Conservation (phyloP, 2,329 filamentous ascomycete species). For the Diaporthe ilicicola region DNA sequence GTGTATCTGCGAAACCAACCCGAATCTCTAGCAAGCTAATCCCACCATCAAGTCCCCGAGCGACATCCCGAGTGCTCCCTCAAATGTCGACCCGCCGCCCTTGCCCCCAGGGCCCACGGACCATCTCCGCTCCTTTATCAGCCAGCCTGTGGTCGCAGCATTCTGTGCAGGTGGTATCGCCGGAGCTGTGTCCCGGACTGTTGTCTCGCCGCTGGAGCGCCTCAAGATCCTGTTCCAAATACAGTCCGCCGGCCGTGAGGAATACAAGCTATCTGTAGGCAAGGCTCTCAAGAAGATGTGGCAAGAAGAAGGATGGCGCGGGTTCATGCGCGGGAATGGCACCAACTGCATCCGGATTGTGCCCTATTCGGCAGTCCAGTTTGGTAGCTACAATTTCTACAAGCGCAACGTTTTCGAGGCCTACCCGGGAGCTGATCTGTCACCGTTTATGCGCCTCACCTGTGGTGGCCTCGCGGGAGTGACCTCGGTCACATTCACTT, state of each 20-base stretch:
- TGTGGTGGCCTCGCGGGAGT: slow-evolving; percentile 93
- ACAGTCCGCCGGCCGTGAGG: slow-evolving; percentile 87
- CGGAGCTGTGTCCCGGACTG: slow-evolving; percentile 95
- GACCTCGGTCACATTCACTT: slow-evolving; percentile 93
- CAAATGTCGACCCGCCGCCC: slow-evolving; percentile 27
- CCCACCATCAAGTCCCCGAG: slow-evolving; percentile 23
- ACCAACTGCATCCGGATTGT: slow-evolving; percentile 99
- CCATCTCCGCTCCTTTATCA: slow-evolving; percentile 62
- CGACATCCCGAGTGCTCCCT: slow-evolving; percentile 17
- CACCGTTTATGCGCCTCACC: slow-evolving; percentile 78
- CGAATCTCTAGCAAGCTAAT: slow-evolving; percentile 24
- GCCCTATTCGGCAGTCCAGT: slow-evolving; percentile 97
- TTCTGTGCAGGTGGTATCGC: slow-evolving; percentile 95
- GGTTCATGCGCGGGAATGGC: slow-evolving; percentile 97
- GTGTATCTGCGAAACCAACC: not conserved
- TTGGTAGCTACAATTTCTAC: slow-evolving; percentile 98
- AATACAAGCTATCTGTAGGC: slow-evolving; percentile 91
- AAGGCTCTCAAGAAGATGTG: slow-evolving; percentile 95
- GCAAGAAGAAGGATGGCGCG: slow-evolving; percentile 94
- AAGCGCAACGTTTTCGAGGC: slow-evolving; percentile 86
- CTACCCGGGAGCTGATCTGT: slow-evolving; percentile 76
- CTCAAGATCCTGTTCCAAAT: slow-evolving; percentile 98
- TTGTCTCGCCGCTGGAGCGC: slow-evolving; percentile 94
- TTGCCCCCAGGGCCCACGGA: slow-evolving; percentile 40
- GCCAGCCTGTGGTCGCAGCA: slow-evolving; percentile 87